Evolutionary conservation across 805 yeast genomes (phyloP).

Genomic region (Starmera quercuum): DNA sequence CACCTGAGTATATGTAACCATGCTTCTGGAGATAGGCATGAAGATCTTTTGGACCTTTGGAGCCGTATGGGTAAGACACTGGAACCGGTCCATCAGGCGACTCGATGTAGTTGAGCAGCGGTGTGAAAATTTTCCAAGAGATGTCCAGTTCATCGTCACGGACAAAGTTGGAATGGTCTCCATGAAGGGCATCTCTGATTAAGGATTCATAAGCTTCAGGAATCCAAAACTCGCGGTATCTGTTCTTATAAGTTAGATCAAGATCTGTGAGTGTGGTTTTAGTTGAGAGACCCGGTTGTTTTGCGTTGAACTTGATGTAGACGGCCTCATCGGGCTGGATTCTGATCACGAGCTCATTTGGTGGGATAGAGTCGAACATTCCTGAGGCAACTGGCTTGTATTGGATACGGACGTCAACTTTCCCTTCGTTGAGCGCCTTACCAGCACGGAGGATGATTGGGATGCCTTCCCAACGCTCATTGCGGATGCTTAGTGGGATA

Average conservation of each 20-base stretch:
- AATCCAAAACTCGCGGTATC: slow-evolving; percentile 85
- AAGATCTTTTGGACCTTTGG: slow-evolving; percentile 77
- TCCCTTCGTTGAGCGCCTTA: slow-evolving; percentile 90
- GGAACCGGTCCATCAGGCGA: slow-evolving; percentile 62
- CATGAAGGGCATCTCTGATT: slow-evolving; percentile 82
- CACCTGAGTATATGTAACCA: slow-evolving; percentile 63
- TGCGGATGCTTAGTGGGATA: slow-evolving; percentile 64
- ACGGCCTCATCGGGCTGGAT: slow-evolving; percentile 94
- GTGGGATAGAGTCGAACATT: slow-evolving; percentile 69
- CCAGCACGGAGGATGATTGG: slow-evolving; percentile 96
- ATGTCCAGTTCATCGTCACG: slow-evolving; percentile 95
- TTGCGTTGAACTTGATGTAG: slow-evolving; percentile 86
- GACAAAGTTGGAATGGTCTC: slow-evolving; percentile 95
- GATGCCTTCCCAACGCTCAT: slow-evolving; percentile 98
- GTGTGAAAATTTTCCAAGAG: slow-evolving; percentile 91
- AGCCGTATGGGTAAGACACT: slow-evolving; percentile 72
- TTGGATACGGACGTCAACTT: slow-evolving; percentile 93
- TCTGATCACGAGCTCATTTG: slow-evolving; percentile 91
- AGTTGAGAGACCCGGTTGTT: slow-evolving; percentile 86
- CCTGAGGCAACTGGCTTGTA: slow-evolving; percentile 82
- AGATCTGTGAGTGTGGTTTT: slow-evolving; percentile 81
- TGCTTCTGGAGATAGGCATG: slow-evolving; percentile 54
- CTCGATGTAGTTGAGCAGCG: slow-evolving; percentile 76
- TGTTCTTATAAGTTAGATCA: slow-evolving; percentile 74
- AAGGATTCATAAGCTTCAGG: slow-evolving; percentile 98